These are phyloP conservation scores for Auriscalpium vulgare DNA, from an alignment of 768 basidiomycete genomes.

Conservation along the genomic window DNA sequence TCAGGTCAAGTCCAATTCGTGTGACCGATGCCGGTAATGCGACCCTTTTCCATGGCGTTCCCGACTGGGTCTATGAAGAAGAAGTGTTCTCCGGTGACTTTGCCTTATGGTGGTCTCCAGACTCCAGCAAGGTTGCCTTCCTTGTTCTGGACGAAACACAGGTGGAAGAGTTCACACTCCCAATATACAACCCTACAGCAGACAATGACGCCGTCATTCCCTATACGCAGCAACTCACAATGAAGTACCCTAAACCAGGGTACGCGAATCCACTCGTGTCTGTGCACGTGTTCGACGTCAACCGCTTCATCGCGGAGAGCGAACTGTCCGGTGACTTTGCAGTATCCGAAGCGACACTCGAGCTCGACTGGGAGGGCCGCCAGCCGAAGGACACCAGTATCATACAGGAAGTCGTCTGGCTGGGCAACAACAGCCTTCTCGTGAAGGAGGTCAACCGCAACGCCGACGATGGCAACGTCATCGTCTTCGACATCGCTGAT, in stretches of 20 bases:
- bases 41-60: slow-evolving; percentile 87
- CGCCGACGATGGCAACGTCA: slow-evolving; percentile 71
- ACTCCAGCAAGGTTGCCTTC: slow-evolving; percentile 70
- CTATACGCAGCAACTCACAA: slow-evolving; percentile 56
- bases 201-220: slow-evolving; percentile 66
- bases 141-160: slow-evolving; percentile 81
- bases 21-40: slow-evolving; percentile 77
- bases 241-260: slow-evolving; percentile 86
- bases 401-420: slow-evolving; percentile 82
- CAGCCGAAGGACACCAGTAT: slow-evolving; percentile 56
- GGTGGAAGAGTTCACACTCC: slow-evolving; percentile 82
- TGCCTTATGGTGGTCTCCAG: slow-evolving; percentile 90
- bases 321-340: slow-evolving; percentile 13
- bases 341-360: slow-evolving; percentile 37
- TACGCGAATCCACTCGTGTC: slow-evolving; percentile 83
- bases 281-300: slow-evolving; percentile 76
- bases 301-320: slow-evolving; percentile 31
- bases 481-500: slow-evolving; percentile 56
- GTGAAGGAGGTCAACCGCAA: slow-evolving; percentile 85
- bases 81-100: slow-evolving; percentile 70
- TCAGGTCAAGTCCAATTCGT: slow-evolving; percentile 42
- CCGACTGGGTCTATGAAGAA: slow-evolving; percentile 97
- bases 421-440: slow-evolving; percentile 63
- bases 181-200: slow-evolving; percentile 83
- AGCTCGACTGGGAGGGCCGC: slow-evolving; percentile 60